A percentile compares a stretch with the other conserved stretches of the same genome.
Evolutionary conservation across 2,329 filamentous ascomycete genomes (phyloP).

Genomic region (Cadophora sp.): DNA sequence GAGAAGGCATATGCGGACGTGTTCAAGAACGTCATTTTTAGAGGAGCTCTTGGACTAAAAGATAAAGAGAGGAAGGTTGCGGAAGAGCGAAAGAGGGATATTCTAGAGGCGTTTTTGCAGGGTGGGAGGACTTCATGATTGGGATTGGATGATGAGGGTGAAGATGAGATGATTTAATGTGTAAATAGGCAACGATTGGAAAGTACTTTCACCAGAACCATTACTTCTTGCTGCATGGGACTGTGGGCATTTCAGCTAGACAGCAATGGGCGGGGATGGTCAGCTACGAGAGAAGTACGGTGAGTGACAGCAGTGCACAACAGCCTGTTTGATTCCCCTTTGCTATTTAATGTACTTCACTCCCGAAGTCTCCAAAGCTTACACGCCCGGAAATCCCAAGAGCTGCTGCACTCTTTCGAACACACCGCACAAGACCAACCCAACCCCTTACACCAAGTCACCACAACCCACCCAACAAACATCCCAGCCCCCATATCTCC

Average conservation of each 20-base stretch:
- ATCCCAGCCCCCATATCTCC: no score
- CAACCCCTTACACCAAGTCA: no score
- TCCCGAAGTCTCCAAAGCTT: no score
- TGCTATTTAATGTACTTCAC: no score
- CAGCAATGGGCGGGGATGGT: no score
- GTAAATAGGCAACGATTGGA: constrained; percentile 1
- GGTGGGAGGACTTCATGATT: constrained; percentile 13
- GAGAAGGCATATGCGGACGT: constrained; percentile 69
- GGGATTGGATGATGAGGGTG: not conserved
- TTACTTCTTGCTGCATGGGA: not conserved
- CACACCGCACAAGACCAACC: no score
- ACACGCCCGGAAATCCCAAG: no score
- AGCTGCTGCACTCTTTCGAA: no score
- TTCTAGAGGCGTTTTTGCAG: constrained; percentile 74
- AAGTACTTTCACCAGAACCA: not conserved
- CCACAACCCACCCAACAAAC: no score
- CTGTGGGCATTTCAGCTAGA: not conserved
- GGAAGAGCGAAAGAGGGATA: constrained; percentile 68
- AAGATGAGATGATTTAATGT: constrained; percentile 5
- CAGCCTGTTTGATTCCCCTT: no score
- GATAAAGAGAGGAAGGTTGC: constrained; percentile 61
- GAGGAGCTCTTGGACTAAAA: constrained; percentile 53
- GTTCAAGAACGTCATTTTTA: constrained; percentile 69
- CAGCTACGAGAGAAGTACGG: no score
- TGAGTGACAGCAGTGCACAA: no score